Conservation (phyloP, 176 grass and related monocot genomes). For the Phoenix roebelenii region DNA sequence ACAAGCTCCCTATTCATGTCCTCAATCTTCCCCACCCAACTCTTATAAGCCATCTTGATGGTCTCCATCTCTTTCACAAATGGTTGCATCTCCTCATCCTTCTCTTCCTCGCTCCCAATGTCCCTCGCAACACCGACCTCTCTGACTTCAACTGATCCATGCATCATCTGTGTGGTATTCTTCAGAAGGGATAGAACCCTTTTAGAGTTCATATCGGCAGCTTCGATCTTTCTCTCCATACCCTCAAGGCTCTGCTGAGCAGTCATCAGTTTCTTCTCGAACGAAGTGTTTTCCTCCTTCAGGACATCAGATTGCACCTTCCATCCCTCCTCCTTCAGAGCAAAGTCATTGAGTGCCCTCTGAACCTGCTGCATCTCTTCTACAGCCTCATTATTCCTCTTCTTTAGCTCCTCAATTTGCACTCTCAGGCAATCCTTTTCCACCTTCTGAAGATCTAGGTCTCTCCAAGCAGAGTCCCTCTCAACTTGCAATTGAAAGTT, state of each 20-base stretch:
- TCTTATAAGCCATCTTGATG: background rate
- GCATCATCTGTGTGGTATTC: background rate
- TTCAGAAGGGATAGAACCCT: background rate
- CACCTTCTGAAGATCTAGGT: constrained; percentile 17
- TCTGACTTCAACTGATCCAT: background rate
- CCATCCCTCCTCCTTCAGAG: background rate
- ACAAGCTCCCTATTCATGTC: constrained; percentile 34
- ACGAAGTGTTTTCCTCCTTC: background rate
- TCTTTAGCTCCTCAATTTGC: constrained; percentile 23
- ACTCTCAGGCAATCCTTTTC: constrained; percentile 14
- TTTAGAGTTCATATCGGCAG: background rate
- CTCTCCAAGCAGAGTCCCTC: constrained; percentile 5
- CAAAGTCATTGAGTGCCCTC: constrained; percentile 5
- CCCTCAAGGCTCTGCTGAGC: background rate
- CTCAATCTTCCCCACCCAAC: constrained; percentile 5
- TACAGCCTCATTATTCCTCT: constrained; percentile 3
- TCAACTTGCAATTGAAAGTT: constrained; percentile 17
- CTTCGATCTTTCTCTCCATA: background rate
- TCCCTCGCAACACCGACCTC: background rate
- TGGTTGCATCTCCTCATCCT: background rate
- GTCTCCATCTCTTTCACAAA: background rate
- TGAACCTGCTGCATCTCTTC: constrained; percentile 23
- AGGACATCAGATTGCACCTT: background rate
- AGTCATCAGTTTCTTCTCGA: background rate
- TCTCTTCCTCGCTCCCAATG: background rate